These are phyloP conservation scores for Dryas integrifolia DNA, from an alignment of 331 rosid species.

Conservation along the genomic window DNA sequence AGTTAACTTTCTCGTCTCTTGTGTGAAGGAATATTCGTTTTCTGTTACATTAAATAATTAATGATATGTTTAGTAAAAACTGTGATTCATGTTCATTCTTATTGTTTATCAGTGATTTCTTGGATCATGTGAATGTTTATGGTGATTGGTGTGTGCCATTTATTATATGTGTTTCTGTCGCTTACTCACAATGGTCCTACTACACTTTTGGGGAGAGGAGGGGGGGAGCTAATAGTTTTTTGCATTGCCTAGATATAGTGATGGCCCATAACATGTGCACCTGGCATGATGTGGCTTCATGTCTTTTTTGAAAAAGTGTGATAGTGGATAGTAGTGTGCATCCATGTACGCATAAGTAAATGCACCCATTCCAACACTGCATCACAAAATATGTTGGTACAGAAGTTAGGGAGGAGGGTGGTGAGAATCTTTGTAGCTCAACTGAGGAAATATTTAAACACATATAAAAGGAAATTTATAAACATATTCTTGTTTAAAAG, in stretches of 20 bases:
- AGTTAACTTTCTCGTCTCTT: slow-evolving; percentile 20
- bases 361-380: no score
- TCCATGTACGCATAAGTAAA: no score
- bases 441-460: not conserved
- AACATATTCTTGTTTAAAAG: not conserved
- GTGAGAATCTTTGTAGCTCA: not conserved
- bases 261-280: not conserved
- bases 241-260: not conserved
- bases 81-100: not conserved
- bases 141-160: not conserved
- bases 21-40: not conserved
- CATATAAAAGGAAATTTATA: not conserved
- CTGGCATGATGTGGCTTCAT: not conserved
- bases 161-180: not conserved
- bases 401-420: not conserved
- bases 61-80: not conserved
- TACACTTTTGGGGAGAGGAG: not conserved
- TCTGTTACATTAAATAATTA: not conserved
- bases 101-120: not conserved
- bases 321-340: not conserved
- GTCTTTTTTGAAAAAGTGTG: not conserved
- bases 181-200: not conserved
- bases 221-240: not conserved
- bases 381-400: no score
- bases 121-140: not conserved